Base-by-base conservation (phyloP, 257 asterid genomes). In the Rehmannia glutinosa region DNA sequence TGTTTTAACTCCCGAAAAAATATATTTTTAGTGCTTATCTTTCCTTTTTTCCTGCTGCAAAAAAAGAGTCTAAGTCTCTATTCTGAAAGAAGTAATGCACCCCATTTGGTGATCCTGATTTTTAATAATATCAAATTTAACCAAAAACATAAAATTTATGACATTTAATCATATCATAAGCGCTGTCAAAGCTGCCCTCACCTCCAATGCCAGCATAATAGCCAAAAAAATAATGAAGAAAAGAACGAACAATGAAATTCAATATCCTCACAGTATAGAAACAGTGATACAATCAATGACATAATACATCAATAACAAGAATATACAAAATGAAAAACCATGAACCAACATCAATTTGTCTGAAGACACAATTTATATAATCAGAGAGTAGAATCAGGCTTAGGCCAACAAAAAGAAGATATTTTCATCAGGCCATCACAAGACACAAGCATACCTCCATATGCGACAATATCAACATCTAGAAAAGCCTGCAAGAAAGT, bases 401-500 rank as follows among this genome's bases (percentile, higher is more conserved):
- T 71, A 64, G 43, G 43, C 17, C 19, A 66, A 6, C 46, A 66
- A 71, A 24, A 59, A 63, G 68, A 17, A 70, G 50, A 66, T 13
- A 68, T 21, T 25, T 51, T 60, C 35, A 32, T 43, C 38, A 9
- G 56, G 32, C 12, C 28, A 45, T 55, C 49, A 77, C 46, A 28
- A 30, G 28, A 53, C 35, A 77, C 24, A 65, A 27, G 21, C 80
- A 46, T 78, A 86, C 99, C 97, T 88, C 99, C 97, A 86, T 93
- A 90, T 28, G 96, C 96, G 42, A 93, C 92, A 78, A 93, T 83
- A 70, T 90, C 97, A 64, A 90, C 99, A 52, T 86, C 85, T 32
- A 90, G 77, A 62, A 65, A 73, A 39, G 91, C 95, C 99, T 93
- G 95, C 79, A 82, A 66, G 45, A 65, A 66, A 68, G 64, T 60